A percentile compares a stretch with the other conserved stretches of the same genome.
These are phyloP conservation scores for Microsporum audouinii DNA, from an alignment of 2,329 filamentous ascomycete genomes.

Conservation along the genomic window DNA sequence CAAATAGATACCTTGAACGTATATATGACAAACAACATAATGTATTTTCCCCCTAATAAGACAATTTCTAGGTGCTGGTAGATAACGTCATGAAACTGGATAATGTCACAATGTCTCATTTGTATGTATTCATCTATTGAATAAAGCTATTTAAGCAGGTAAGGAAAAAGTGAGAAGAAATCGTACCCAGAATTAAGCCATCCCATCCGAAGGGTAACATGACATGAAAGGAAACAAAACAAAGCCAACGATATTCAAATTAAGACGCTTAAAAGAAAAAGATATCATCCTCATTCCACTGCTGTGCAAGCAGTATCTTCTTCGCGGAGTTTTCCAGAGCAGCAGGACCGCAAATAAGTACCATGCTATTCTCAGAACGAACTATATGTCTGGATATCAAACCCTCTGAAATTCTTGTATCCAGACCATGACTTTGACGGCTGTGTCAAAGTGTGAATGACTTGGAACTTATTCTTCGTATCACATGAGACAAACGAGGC, in stretches of 20 bases:
- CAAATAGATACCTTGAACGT: neutral
- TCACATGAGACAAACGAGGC: conserved; percentile 50
- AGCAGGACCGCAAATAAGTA: conserved; percentile 6
- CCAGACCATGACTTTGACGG: conserved; percentile 57
- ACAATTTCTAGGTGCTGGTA: neutral
- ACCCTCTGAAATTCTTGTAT: conserved; percentile 46
- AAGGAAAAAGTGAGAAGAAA: neutral
- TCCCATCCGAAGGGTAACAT: neutral
- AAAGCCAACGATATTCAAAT: neutral
- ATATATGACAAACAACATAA: neutral
- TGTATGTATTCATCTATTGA: neutral
- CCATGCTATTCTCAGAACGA: neutral
- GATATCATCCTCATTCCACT: conserved; percentile 2
- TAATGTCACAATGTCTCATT: neutral
- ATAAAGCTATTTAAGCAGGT: neutral
- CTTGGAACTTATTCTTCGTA: conserved; percentile 42
- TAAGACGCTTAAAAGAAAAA: neutral
- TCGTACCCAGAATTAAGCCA: neutral
- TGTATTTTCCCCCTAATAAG: neutral
- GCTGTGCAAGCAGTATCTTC: neutral
- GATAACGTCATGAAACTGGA: neutral
- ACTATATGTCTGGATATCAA: conserved; percentile 1
- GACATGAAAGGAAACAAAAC: neutral
- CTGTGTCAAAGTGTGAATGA: conserved; percentile 60
- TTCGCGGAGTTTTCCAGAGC: neutral